Evolutionary conservation across 805 yeast genomes (phyloP).

Genomic region (Cyberlindnera mrakii): DNA sequence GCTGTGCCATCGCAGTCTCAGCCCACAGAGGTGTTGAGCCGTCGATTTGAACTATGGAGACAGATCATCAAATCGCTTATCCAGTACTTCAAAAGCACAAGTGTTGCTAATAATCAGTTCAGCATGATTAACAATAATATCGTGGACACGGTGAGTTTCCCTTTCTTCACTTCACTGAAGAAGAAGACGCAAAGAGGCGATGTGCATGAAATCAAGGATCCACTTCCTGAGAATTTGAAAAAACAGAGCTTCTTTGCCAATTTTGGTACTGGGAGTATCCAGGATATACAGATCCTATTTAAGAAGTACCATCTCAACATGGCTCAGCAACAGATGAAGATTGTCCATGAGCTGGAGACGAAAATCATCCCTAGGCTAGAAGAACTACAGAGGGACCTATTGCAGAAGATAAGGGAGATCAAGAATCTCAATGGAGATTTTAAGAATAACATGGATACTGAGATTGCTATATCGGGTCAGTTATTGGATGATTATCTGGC

Average conservation of each 20-base stretch:
- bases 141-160: constrained; percentile 63
- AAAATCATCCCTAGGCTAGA: constrained; percentile 63
- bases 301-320: constrained; percentile 62
- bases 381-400: constrained; percentile 64
- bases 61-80: constrained; percentile 69
- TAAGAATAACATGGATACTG: constrained; percentile 64
- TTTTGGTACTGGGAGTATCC: constrained; percentile 70
- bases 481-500: constrained; percentile 48
- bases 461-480: constrained; percentile 59
- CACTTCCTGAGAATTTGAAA: constrained; percentile 17
- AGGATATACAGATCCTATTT: constrained; percentile 71
- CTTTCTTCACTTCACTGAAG: constrained; percentile 27
- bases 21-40: constrained; percentile 83
- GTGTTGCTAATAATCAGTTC: constrained; percentile 80
- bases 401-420: constrained; percentile 81
- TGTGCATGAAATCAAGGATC: constrained; percentile 29
- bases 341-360: constrained; percentile 50
- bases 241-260: constrained; percentile 54
- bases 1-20: constrained; percentile 52
- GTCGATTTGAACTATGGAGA: constrained; percentile 83
- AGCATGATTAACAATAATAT: constrained; percentile 73
- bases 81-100: constrained; percentile 68
- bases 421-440: constrained; percentile 78
- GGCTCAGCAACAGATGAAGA: constrained; percentile 48
- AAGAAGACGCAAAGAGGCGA: constrained; percentile 4